phyloP scores from a whole-genome alignment of 2,329 filamentous ascomycete genomes.

The Alternaria triticimaculans region DNA sequence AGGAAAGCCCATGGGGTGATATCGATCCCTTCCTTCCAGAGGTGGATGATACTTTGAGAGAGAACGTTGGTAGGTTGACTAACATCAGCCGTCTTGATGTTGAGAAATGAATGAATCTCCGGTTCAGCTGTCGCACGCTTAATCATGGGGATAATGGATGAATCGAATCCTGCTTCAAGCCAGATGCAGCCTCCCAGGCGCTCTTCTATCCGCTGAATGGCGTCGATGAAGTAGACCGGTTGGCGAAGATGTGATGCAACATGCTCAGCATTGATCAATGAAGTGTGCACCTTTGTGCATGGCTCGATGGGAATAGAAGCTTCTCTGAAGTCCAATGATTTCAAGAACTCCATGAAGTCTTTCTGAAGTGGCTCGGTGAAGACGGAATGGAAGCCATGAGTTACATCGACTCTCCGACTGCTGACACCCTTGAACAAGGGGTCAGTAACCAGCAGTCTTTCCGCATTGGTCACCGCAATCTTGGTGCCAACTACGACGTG shows the following conservation, averaged over 20 bases:
- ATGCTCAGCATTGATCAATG: background rate
- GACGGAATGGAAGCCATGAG: constrained; percentile 40
- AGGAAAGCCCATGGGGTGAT: constrained; percentile 52
- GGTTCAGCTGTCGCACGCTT: constrained; percentile 27
- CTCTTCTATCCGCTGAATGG: constrained; percentile 49
- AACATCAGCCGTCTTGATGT: constrained; percentile 10
- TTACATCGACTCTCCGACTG: constrained; percentile 33
- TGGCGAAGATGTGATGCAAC: constrained; percentile 49
- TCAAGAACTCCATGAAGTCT: constrained; percentile 7
- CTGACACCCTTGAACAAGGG: constrained; percentile 1
- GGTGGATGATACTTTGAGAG: constrained; percentile 30
- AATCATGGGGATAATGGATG: constrained; percentile 39
- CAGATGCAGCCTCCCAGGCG: constrained; percentile 26
- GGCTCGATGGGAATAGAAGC: constrained; percentile 10
- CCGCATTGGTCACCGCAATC: constrained; percentile 19
- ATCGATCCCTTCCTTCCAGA: constrained; percentile 52
- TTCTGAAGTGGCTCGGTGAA: constrained; percentile 38
- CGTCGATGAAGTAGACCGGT: constrained; percentile 56
- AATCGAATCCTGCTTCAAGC: constrained; percentile 31
- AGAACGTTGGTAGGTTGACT: constrained; percentile 22
- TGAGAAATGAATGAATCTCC: constrained; percentile 5
- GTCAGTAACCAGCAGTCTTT: constrained; percentile 14
- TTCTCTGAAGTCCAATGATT: constrained; percentile 2
- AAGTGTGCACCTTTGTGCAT: background rate
- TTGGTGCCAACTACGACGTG: constrained; percentile 50